A percentile compares a stretch with the other conserved stretches of the same genome.
These are phyloP conservation scores for Candida xyloterini DNA, from an alignment of 805 yeast genomes.

Conservation along the genomic window DNA sequence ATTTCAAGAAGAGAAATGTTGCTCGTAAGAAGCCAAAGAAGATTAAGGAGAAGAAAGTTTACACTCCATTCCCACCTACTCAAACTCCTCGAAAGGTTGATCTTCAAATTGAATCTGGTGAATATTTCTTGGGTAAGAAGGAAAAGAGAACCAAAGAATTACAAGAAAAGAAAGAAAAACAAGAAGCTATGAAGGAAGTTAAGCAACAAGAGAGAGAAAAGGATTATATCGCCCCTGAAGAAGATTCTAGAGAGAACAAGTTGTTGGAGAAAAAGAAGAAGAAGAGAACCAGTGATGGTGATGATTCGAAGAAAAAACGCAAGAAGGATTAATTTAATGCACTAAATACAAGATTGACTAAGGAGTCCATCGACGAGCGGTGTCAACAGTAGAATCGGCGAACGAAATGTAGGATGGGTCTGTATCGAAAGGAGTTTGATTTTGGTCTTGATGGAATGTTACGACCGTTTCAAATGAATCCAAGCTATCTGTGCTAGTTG, in stretches of 20 bases:
- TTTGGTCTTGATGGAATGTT: conserved; percentile 1
- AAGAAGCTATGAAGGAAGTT: conserved; percentile 62
- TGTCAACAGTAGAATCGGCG: conserved; percentile 16
- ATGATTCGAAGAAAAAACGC: conserved; percentile 31
- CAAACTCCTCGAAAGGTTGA: conserved; percentile 97
- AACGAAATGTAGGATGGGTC: conserved; percentile 4
- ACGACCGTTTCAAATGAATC: conserved; percentile 8
- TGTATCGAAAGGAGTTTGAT: conserved; percentile 1
- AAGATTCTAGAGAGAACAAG: conserved; percentile 41
- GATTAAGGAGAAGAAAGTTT: conserved; percentile 63
- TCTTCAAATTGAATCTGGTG: conserved; percentile 97
- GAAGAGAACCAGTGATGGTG: conserved; percentile 30
- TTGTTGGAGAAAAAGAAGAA: conserved; percentile 29
- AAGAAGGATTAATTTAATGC: conserved; percentile 20
- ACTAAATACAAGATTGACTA: conserved; percentile 4
- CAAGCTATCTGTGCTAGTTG: not conserved
- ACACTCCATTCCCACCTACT: conserved; percentile 99
- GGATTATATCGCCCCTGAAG: conserved; percentile 86
- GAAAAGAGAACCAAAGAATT: conserved; percentile 72
- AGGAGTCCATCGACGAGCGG: conserved; percentile 19
- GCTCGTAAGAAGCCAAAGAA: conserved; percentile 86
- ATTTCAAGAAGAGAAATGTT: conserved; percentile 93
- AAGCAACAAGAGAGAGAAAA: conserved; percentile 69
- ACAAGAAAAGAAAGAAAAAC: conserved; percentile 76
- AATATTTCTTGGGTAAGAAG: conserved; percentile 85